These are phyloP conservation scores for Colletotrichum graminicola DNA, from an alignment of 2,329 filamentous ascomycete species.

Conservation along the genomic window DNA sequence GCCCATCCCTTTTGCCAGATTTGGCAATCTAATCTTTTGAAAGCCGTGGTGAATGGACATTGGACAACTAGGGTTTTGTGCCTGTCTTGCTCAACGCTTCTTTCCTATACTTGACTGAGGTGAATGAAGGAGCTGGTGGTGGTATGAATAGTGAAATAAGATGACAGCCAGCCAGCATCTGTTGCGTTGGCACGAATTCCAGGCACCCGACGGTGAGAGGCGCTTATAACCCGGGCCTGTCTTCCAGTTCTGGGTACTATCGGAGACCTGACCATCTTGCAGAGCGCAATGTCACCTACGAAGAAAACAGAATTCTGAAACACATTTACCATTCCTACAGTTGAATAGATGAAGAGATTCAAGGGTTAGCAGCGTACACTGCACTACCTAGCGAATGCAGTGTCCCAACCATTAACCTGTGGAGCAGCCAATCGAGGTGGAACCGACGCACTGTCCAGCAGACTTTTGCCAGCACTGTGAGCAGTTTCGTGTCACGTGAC, in stretches of 20 bases:
- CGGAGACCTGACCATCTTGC: background rate
- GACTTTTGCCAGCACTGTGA: slow-evolving; percentile 10
- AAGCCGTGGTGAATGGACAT: no score
- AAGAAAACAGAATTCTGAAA: no score
- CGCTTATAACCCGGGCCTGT: background rate
- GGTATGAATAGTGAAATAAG: background rate
- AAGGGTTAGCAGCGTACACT: no score
- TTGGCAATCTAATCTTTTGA: background rate
- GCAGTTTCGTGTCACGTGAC: slow-evolving; percentile 11
- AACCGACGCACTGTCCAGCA: background rate
- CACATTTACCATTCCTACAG: background rate
- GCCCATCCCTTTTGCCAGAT: slow-evolving; percentile 1
- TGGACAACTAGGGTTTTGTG: background rate
- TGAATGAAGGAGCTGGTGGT: background rate
- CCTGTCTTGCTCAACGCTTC: background rate
- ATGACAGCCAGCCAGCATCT: background rate
- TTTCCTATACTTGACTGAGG: background rate
- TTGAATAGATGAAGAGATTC: background rate
- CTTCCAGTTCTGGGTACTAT: background rate
- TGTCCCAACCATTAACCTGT: background rate
- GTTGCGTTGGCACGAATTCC: background rate
- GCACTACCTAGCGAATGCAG: background rate
- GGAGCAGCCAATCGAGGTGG: background rate
- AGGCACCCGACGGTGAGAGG: background rate
- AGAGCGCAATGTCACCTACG: background rate